phyloP scores from a whole-genome alignment of 495 filamentous ascomycete genomes.

The Lasiosphaeriaceae sp. region DNA sequence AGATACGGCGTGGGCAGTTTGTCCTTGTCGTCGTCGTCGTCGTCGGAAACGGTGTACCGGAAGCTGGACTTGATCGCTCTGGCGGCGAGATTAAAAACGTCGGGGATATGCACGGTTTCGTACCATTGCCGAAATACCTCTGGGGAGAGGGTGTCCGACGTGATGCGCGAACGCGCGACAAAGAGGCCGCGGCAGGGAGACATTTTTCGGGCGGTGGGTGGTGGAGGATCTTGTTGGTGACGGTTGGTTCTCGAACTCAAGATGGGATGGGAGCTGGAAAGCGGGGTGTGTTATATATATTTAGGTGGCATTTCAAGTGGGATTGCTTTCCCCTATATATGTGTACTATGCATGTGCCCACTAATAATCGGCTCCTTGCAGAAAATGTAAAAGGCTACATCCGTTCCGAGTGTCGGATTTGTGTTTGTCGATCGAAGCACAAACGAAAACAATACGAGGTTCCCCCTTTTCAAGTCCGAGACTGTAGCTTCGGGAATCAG shows the following conservation, averaged over 20 bases:
- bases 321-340: no score
- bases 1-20: slow-evolving; percentile 17
- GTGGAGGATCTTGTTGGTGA: background rate
- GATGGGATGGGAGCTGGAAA: no score
- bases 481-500: background rate
- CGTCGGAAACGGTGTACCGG: slow-evolving; percentile 13
- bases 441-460: no score
- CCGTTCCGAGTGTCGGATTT: no score
- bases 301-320: no score
- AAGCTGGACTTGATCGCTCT: slow-evolving; percentile 15
- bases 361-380: no score
- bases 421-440: no score
- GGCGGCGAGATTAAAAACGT: slow-evolving; percentile 16
- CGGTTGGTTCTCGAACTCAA: no score
- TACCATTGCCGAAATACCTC: slow-evolving; percentile 24
- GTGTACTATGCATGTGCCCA: no score
- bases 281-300: no score
- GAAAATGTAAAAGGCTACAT: no score
- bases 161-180: slow-evolving; percentile 12
- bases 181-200: slow-evolving; percentile 3
- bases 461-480: no score
- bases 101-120: slow-evolving; percentile 26
- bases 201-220: background rate
- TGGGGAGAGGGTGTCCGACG: slow-evolving; percentile 1
- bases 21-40: slow-evolving; percentile 6